Percentiles rank a stretch among this genome's conserved stretches.
These are phyloP conservation scores for Botrytis galanthina DNA, from an alignment of 2,329 filamentous ascomycete species.

Conservation along the genomic window DNA sequence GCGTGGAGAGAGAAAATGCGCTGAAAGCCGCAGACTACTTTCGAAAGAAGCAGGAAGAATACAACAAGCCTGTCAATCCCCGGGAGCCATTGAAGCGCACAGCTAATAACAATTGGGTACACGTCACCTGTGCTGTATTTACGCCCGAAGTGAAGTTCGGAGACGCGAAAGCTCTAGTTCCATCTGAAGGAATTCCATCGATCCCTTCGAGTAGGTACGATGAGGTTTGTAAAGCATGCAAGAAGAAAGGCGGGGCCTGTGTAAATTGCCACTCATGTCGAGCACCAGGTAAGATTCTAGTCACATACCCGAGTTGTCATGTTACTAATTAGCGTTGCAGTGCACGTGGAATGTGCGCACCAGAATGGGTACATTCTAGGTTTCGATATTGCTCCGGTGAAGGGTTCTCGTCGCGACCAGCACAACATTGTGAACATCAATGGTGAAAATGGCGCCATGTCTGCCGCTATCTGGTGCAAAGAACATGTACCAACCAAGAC, in stretches of 20 bases:
- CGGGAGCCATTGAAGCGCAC: slow-evolving; percentile 92
- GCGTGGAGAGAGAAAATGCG: slow-evolving; percentile 79
- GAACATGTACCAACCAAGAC: slow-evolving; percentile 75
- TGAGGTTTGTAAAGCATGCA: slow-evolving; percentile 81
- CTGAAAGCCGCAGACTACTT: slow-evolving; percentile 79
- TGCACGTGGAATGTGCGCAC: slow-evolving; percentile 90
- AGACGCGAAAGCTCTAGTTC: slow-evolving; percentile 75
- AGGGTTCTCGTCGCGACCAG: slow-evolving; percentile 81
- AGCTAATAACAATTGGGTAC: slow-evolving; percentile 96
- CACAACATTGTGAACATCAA: slow-evolving; percentile 77
- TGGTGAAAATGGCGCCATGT: slow-evolving; percentile 77
- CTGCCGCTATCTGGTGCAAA: slow-evolving; percentile 88
- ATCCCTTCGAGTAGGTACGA: slow-evolving; percentile 68
- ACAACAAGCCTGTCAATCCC: slow-evolving; percentile 78
- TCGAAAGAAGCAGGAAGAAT: slow-evolving; percentile 75
- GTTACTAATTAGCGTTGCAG: slow-evolving; percentile 26
- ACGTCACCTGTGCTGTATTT: slow-evolving; percentile 90
- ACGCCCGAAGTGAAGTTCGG: slow-evolving; percentile 92
- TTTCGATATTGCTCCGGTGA: slow-evolving; percentile 87
- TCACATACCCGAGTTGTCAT: neutral
- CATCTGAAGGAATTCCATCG: slow-evolving; percentile 85
- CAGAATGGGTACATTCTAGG: slow-evolving; percentile 79
- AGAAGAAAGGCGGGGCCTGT: slow-evolving; percentile 71
- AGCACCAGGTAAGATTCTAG: slow-evolving; percentile 40
- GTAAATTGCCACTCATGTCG: slow-evolving; percentile 77